A percentile compares a stretch with the other conserved stretches of the same genome.
Evolutionary conservation across 169 alveolate genomes (phyloP).

Genomic region (Eimeria maxima): DNA sequence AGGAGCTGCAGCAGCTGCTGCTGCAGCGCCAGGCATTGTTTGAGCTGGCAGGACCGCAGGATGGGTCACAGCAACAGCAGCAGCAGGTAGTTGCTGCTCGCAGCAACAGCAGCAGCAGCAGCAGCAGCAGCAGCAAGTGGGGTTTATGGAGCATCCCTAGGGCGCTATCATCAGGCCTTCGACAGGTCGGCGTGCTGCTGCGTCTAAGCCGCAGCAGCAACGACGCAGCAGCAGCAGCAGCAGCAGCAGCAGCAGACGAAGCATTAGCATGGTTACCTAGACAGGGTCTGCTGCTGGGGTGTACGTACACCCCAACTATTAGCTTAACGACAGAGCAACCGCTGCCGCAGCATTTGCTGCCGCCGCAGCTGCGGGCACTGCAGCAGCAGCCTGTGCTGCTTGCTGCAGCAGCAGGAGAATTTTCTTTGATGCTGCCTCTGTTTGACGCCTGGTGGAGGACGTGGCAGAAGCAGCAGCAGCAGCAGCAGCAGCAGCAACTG

Average conservation of each 20-base stretch:
- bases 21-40: constrained; percentile 32
- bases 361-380: constrained; percentile 56
- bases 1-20: constrained; percentile 34
- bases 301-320: constrained; percentile 37
- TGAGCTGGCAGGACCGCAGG: not conserved
- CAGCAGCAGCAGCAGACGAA: not conserved
- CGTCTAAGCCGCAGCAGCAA: constrained; percentile 16
- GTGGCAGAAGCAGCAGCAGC: constrained; percentile 49
- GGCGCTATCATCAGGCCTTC: constrained; percentile 4
- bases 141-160: constrained; percentile 5
- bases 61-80: constrained; percentile 5
- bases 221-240: constrained; percentile 13
- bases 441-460: constrained; percentile 24
- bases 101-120: constrained; percentile 37
- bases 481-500: constrained; percentile 57
- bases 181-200: constrained; percentile 35
- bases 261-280: not conserved
- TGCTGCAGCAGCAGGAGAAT: constrained; percentile 54
- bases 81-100: not conserved
- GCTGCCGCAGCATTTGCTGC: constrained; percentile 15
- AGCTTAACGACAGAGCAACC: not conserved
- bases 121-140: constrained; percentile 42
- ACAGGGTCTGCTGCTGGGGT: constrained; percentile 23
- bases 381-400: constrained; percentile 64
- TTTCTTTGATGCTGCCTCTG: constrained; percentile 39